Evolutionary conservation across 208 protist genomes (phyloP), one percentile per base, ranked within the genome.

Genomic region (Sergeia podlipaevii): DNA sequence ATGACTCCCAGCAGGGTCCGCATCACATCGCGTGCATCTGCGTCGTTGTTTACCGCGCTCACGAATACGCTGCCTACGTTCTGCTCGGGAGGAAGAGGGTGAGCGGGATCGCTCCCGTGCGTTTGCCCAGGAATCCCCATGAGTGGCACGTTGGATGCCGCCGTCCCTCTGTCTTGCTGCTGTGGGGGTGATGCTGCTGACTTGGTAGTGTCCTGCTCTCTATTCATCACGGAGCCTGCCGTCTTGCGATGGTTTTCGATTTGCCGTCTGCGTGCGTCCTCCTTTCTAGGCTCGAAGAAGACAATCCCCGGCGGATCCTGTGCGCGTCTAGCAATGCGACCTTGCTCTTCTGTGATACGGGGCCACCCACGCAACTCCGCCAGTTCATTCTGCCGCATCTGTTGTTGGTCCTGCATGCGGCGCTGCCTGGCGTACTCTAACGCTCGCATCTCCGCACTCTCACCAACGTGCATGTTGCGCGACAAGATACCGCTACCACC

Each of bases 371-470:
- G 67, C 45, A 79, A 46, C 57, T 79, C 56, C 11, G 21, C 48
- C 36, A 59, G 65, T 36, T 54, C 34, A 24, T 58, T 28, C 34
- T 58, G 52, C 7, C 43, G 54, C 51, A 69, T 56, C 38, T 70
- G 67, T 64, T 77, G 64, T 28, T 57, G 61, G 33, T 70, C 44
- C 27, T 80, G 49, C n/a, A 85, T 79, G 10, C 70, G 71, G 3
- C 74, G 80, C 39, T 75, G 70, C n/a, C 76, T 74, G 1, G 77
- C 80, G 63, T 85, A 79, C 72, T 84, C 74, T 21, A 84, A 36
- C 7, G 77, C 84, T 0, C 71, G 77, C 24, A 65, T 56, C 52
- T 88, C 73, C 10, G 55, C 45, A 2, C 45, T 78, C 27, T 80
- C 70, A 15, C 59, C 46, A 20, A 70, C 63, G 45, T 60, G 62